Percentiles rank a stretch among this genome's conserved stretches.
phyloP scores from a whole-genome alignment of 495 filamentous ascomycete genomes.

The Cudoniella acicularis region DNA sequence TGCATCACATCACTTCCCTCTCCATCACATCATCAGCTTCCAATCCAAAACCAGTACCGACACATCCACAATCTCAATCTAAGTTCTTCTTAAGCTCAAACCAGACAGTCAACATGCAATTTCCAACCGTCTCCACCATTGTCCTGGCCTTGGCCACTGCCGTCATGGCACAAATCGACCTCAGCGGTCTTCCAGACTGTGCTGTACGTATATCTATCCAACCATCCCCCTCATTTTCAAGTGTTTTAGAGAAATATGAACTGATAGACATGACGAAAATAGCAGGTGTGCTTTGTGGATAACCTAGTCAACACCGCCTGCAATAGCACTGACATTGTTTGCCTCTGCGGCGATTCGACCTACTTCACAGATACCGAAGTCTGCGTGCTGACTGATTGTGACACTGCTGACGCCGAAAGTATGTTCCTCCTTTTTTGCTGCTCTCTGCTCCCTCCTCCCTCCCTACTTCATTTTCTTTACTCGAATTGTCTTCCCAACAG shows the following conservation, averaged over 20 bases:
- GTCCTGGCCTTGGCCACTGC: slow-evolving; percentile 22
- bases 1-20: neutral
- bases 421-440: neutral
- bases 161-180: slow-evolving; percentile 27
- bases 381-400: slow-evolving; percentile 14
- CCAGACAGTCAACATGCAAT: slow-evolving; percentile 5
- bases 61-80: neutral
- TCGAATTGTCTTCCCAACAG: too few species aligned
- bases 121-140: slow-evolving; percentile 9
- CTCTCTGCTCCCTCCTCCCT: neutral
- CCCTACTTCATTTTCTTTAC: too few species aligned
- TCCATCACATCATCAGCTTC: neutral
- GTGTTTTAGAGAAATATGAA: too few species aligned
- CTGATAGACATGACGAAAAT: neutral
- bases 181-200: slow-evolving; percentile 32
- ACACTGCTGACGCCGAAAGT: slow-evolving; percentile 15
- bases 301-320: slow-evolving; percentile 14
- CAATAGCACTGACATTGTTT: slow-evolving; percentile 12
- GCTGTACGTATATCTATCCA: slow-evolving; percentile 25
- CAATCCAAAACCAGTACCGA: neutral
- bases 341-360: slow-evolving; percentile 17
- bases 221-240: neutral
- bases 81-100: neutral
- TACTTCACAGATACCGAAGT: slow-evolving; percentile 10
- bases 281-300: slow-evolving; percentile 9